phyloP scores from a whole-genome alignment of 306 rosid species.

The Glycyrrhiza uralensis region DNA sequence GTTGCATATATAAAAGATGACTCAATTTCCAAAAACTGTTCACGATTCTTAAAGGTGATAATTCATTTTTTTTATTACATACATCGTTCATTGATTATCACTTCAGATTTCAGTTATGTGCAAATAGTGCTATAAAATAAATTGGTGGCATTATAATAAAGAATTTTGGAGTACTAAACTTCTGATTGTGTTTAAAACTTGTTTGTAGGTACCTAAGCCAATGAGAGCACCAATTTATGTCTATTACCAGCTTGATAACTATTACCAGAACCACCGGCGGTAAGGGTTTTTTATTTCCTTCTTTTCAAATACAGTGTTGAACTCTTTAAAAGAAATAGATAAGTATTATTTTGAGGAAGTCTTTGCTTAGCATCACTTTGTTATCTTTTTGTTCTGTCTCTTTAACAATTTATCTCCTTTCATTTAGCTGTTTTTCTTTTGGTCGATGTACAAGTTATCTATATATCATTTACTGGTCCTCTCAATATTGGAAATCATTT shows the following conservation, averaged over 20 bases:
- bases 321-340: constrained; percentile 3
- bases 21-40: constrained; percentile 68
- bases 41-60: constrained; percentile 67
- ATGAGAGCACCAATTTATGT: constrained; percentile 90
- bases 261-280: constrained; percentile 94
- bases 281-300: constrained; percentile 37
- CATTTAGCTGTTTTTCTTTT: not conserved
- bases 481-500: not conserved
- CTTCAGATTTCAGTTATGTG: constrained; percentile 7
- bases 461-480: not conserved
- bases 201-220: constrained; percentile 59
- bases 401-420: constrained; percentile 3
- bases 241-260: constrained; percentile 93
- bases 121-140: not conserved
- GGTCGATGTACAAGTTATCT: not conserved
- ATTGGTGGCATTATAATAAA: not conserved
- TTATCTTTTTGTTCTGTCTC: constrained; percentile 5
- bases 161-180: constrained; percentile 4
- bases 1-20: constrained; percentile 73
- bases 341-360: not conserved
- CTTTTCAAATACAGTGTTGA: not conserved
- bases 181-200: constrained; percentile 13
- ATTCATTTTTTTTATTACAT: not conserved
- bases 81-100: constrained; percentile 20
- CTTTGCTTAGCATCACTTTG: not conserved